Conservation (phyloP, 805 yeast species). For the Suhomyces kilbournensis region DNA sequence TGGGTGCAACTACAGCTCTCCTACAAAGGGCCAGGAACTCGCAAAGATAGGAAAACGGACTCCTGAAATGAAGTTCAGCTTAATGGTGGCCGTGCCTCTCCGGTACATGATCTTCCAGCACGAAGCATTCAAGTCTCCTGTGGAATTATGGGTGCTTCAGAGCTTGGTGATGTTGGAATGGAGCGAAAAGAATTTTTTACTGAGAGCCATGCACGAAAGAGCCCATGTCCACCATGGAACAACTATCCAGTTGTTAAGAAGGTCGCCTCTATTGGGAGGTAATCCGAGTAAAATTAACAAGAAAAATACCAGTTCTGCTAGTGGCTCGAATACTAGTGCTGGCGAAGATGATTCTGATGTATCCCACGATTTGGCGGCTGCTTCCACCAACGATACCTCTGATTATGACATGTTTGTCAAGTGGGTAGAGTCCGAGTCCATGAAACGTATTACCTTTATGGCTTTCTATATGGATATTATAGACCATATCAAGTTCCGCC, state of each 20-base stretch:
- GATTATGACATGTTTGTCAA: conserved; percentile 44
- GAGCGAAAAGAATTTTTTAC: conserved; percentile 71
- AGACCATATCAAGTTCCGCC: conserved; percentile 78
- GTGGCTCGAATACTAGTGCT: conserved; percentile 27
- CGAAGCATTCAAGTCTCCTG: conserved; percentile 73
- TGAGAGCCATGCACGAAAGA: conserved; percentile 71
- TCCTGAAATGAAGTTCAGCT: conserved; percentile 42
- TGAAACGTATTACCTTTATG: conserved; percentile 76
- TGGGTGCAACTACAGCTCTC: conserved; percentile 47
- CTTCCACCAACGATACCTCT: conserved; percentile 15
- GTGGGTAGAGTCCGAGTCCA: conserved; percentile 80
- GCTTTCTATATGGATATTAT: conserved; percentile 79
- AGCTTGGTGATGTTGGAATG: conserved; percentile 70
- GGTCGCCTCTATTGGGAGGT: conserved; percentile 76
- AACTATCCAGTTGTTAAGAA: conserved; percentile 69
- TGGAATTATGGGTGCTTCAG: conserved; percentile 73
- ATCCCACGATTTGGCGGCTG: conserved; percentile 10
- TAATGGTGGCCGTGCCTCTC: conserved; percentile 52
- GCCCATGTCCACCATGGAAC: conserved; percentile 87
- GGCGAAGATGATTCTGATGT: conserved; percentile 34
- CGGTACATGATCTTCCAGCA: conserved; percentile 70
- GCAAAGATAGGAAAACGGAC: conserved; percentile 18
- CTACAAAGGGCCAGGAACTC: conserved; percentile 14
- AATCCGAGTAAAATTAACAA: conserved; percentile 45
- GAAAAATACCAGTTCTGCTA: conserved; percentile 17